These are phyloP conservation scores for Talaromyces piceae DNA, from an alignment of 2,329 filamentous ascomycete genomes.

Conservation along the genomic window DNA sequence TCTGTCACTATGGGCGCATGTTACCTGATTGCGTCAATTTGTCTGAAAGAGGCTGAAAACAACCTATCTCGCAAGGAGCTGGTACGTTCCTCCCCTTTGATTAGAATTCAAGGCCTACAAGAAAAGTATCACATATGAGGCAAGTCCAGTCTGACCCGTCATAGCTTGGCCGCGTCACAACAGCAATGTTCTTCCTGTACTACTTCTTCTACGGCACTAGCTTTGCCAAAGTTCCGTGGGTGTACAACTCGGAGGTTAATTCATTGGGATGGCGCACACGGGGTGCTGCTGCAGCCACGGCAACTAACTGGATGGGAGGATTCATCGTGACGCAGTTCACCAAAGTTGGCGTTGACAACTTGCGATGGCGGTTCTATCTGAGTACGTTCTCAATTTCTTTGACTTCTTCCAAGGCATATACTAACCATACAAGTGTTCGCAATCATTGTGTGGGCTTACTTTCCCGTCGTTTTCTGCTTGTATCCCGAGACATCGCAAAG, in stretches of 20 bases:
- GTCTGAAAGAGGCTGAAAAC: constrained; percentile 10
- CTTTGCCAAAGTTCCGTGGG: constrained; percentile 14
- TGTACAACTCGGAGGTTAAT: constrained; percentile 16
- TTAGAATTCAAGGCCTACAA: neutral
- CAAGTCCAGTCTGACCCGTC: neutral
- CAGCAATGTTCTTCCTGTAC: constrained; percentile 11
- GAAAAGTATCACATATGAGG: neutral
- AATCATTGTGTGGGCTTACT: constrained; percentile 7
- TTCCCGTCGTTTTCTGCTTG: constrained; percentile 4
- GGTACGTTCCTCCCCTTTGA: neutral
- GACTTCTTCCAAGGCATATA: neutral
- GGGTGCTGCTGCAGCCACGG: constrained; percentile 12
- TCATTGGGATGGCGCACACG: constrained; percentile 14
- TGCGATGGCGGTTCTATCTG: constrained; percentile 11
- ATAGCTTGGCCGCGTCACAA: constrained; percentile 8
- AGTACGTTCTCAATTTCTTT: neutral
- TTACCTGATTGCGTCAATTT: constrained; percentile 12
- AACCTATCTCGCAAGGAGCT: constrained; percentile 9
- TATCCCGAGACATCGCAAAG: constrained; percentile 9
- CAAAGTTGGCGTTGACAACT: constrained; percentile 10
- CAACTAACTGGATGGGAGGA: constrained; percentile 10
- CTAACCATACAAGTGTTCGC: constrained; percentile 5
- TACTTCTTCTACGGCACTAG: constrained; percentile 15
- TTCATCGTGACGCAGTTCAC: constrained; percentile 12
- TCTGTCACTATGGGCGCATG: constrained; percentile 12